Conservation (phyloP, 176 grass and related monocot genomes). For the Oryza longistaminata region DNA sequence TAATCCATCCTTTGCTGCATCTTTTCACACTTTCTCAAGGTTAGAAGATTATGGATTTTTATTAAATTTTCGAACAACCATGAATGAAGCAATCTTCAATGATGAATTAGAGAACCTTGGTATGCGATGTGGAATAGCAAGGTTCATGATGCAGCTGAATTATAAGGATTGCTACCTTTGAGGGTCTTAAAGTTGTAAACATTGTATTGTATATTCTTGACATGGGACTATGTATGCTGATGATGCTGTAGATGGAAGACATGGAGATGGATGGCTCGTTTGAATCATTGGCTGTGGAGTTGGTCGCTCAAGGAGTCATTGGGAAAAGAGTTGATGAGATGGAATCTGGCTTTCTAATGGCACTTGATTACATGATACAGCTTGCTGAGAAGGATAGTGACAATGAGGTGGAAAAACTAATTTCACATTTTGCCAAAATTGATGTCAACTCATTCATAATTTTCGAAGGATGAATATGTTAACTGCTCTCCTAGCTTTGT, state of each 20-base stretch:
- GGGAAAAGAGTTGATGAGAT: conserved; percentile 97
- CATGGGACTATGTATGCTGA: neutral
- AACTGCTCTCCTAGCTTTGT: neutral
- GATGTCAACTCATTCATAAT: neutral
- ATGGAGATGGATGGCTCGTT: conserved; percentile 85
- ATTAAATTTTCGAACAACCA: neutral
- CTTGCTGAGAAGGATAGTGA: conserved; percentile 75
- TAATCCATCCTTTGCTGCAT: neutral
- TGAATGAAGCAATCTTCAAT: conserved; percentile 10
- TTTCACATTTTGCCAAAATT: conserved; percentile 10
- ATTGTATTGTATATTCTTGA: neutral
- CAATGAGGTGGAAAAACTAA: conserved; percentile 57
- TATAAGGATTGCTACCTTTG: neutral
- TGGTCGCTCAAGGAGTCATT: conserved; percentile 85
- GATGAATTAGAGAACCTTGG: neutral
- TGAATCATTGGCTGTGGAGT: conserved; percentile 70
- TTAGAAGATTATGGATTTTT: neutral
- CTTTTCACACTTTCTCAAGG: neutral
- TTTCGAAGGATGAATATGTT: neutral
- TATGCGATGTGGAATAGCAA: neutral
- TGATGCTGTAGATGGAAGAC: conserved; percentile 67
- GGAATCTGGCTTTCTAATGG: conserved; percentile 93
- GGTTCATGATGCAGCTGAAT: neutral
- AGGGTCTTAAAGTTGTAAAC: neutral
- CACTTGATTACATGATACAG: conserved; percentile 95